A percentile compares a stretch with the other conserved stretches of the same genome.
Conservation (phyloP, 495 filamentous ascomycete species). For the Aspergillus mulundensis region DNA sequence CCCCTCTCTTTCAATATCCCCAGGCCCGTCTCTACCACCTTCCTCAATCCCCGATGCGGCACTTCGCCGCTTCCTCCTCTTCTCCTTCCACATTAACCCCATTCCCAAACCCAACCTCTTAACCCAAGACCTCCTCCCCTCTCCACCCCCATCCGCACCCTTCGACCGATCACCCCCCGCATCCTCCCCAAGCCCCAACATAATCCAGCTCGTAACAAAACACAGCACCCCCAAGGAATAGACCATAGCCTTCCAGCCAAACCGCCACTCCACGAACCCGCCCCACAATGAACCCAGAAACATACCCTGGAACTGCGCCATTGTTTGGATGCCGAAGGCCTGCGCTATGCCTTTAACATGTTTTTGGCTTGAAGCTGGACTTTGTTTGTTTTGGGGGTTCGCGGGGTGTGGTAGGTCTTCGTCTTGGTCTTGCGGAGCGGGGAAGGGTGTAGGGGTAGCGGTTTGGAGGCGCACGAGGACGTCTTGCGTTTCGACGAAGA, state of each 20-base stretch:
- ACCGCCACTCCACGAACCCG: slow-evolving; percentile 54
- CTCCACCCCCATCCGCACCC: slow-evolving; percentile 21
- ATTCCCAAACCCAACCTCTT: background rate
- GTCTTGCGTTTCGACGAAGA: slow-evolving; percentile 70
- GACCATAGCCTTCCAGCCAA: slow-evolving; percentile 57
- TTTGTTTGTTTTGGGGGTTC: no score
- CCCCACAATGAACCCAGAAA: slow-evolving; percentile 61
- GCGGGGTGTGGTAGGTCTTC: no score
- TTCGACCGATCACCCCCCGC: background rate
- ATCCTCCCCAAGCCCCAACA: background rate
- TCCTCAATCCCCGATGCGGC: background rate
- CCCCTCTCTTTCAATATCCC: slow-evolving; percentile 13
- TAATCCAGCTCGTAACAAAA: background rate
- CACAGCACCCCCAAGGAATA: slow-evolving; percentile 22
- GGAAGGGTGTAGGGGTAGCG: background rate
- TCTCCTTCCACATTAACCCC: background rate
- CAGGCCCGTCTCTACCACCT: slow-evolving; percentile 7
- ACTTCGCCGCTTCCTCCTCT: background rate
- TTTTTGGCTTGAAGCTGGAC: background rate
- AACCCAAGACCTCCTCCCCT: slow-evolving; percentile 11
- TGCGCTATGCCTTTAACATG: slow-evolving; percentile 40
- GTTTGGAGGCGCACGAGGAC: slow-evolving; percentile 55
- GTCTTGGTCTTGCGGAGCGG: background rate
- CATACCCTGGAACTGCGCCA: slow-evolving; percentile 55
- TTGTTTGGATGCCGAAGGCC: slow-evolving; percentile 56